phyloP scores from a whole-genome alignment of 495 filamentous ascomycete species.

The Neurospora sp. region DNA sequence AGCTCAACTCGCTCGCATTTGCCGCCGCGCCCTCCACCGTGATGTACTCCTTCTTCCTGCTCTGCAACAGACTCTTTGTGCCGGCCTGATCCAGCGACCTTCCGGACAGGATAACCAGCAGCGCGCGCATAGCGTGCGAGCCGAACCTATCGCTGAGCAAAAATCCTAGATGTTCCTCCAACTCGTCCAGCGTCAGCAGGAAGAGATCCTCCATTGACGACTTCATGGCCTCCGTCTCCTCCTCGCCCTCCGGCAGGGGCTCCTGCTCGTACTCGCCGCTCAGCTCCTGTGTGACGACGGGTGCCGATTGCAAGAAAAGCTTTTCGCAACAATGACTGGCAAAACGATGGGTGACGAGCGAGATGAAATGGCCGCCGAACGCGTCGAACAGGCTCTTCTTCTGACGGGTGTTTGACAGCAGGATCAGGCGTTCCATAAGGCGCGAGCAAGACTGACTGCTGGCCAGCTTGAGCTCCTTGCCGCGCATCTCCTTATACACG shows the following conservation, averaged over 20 bases:
- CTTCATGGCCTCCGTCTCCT: slow-evolving; percentile 12
- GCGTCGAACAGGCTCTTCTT: slow-evolving; percentile 75
- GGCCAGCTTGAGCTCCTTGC: slow-evolving; percentile 92
- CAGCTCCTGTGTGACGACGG: slow-evolving; percentile 63
- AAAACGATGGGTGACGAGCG: slow-evolving; percentile 87
- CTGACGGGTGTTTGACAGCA: slow-evolving; percentile 67
- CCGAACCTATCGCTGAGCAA: slow-evolving; percentile 81
- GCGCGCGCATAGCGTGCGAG: slow-evolving; percentile 77
- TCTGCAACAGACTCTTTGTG: slow-evolving; percentile 62
- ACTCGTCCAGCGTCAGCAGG: slow-evolving; percentile 66
- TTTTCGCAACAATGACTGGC: slow-evolving; percentile 95
- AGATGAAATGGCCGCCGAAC: slow-evolving; percentile 80
- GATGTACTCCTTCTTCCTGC: slow-evolving; percentile 82
- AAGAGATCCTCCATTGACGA: slow-evolving; percentile 76
- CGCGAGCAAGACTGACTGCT: slow-evolving; percentile 91
- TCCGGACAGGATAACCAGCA: slow-evolving; percentile 79
- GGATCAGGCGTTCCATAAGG: slow-evolving; percentile 81
- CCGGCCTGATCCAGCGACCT: slow-evolving; percentile 56
- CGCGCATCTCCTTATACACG: slow-evolving; percentile 74
- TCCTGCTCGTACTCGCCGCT: slow-evolving; percentile 25
- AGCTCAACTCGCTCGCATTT: slow-evolving; percentile 17
- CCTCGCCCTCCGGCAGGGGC: slow-evolving; percentile 17
- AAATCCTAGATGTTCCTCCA: slow-evolving; percentile 74
- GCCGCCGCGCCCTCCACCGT: slow-evolving; percentile 34
- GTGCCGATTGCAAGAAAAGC: slow-evolving; percentile 73